phyloP scores from a whole-genome alignment of 2,329 filamentous ascomycete genomes.

The Mollisia scopiformis region DNA sequence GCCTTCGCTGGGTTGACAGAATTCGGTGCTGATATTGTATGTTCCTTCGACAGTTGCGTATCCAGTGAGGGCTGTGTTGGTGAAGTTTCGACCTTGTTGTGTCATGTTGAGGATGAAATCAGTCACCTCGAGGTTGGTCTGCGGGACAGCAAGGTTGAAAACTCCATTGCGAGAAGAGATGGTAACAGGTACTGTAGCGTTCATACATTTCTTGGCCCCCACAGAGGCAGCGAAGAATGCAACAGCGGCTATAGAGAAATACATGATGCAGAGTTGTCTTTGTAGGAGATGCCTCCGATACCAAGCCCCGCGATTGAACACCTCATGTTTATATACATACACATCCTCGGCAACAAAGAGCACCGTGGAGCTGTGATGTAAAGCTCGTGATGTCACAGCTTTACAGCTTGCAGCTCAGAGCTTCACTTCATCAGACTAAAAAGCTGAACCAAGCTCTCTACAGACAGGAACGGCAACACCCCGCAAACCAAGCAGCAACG shows the following conservation, averaged over 20 bases:
- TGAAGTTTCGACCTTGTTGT: slow-evolving; percentile 53
- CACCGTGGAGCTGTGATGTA: too few species aligned
- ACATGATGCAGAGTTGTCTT: slow-evolving; percentile 9
- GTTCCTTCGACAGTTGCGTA: slow-evolving; percentile 53
- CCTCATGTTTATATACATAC: background rate
- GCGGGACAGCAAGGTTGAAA: slow-evolving; percentile 52
- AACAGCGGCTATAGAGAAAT: slow-evolving; percentile 11
- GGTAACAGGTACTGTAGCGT: slow-evolving; percentile 58
- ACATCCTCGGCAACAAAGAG: background rate
- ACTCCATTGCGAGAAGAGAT: slow-evolving; percentile 56
- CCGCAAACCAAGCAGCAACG: background rate
- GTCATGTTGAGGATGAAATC: slow-evolving; percentile 56
- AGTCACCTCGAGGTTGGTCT: slow-evolving; percentile 58
- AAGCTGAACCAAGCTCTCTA: background rate
- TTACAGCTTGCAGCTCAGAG: background rate
- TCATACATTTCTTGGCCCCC: slow-evolving; percentile 42
- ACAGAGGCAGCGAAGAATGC: slow-evolving; percentile 17
- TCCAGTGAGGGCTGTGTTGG: slow-evolving; percentile 46
- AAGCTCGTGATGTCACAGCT: background rate
- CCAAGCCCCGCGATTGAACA: background rate
- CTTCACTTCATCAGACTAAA: background rate
- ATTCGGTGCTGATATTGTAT: slow-evolving; percentile 62
- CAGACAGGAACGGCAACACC: background rate
- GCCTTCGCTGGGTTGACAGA: slow-evolving; percentile 58
- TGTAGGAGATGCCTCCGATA: background rate